Percentiles rank a stretch among this genome's conserved stretches.
Conservation (phyloP, 306 rosid species). For the Sicyos edulis region DNA sequence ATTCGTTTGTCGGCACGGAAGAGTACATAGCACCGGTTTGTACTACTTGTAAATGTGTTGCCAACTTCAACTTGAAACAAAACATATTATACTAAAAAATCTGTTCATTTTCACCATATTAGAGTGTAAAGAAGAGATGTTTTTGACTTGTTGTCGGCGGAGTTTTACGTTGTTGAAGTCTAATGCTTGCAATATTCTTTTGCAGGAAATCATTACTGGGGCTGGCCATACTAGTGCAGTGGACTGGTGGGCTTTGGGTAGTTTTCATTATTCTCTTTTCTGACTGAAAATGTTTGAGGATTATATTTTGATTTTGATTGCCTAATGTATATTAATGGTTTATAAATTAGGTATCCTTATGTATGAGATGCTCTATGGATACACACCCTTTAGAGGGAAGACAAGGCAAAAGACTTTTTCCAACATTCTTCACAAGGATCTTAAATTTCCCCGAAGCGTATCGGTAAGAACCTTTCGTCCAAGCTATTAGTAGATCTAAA, state of each 20-base stretch:
- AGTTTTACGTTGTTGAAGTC: not conserved
- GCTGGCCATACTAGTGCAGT: constrained; percentile 96
- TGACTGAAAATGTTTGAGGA: constrained; percentile 9
- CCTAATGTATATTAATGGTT: not conserved
- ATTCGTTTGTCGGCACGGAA: constrained; percentile 97
- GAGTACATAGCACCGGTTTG: constrained; percentile 99
- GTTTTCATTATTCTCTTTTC: constrained; percentile 12
- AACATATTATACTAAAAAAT: not conserved
- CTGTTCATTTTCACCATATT: not conserved
- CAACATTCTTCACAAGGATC: constrained; percentile 93
- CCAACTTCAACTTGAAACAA: not conserved
- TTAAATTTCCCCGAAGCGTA: constrained; percentile 76
- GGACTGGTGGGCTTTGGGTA: constrained; percentile 99
- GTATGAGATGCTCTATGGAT: constrained; percentile 88
- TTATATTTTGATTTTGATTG: not conserved
- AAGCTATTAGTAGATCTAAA: not conserved
- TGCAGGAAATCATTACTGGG: constrained; percentile 94
- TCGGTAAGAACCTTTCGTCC: constrained; percentile 34
- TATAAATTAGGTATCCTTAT: constrained; percentile 48
- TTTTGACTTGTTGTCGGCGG: no score
- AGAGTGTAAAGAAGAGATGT: no score
- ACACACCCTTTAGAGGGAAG: constrained; percentile 89
- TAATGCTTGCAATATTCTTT: constrained; percentile 15
- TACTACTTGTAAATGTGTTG: constrained; percentile 9
- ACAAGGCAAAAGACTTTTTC: constrained; percentile 87